These are phyloP conservation scores for Xylaria polymorpha DNA, from an alignment of 2,329 filamentous ascomycete species.

Conservation along the genomic window DNA sequence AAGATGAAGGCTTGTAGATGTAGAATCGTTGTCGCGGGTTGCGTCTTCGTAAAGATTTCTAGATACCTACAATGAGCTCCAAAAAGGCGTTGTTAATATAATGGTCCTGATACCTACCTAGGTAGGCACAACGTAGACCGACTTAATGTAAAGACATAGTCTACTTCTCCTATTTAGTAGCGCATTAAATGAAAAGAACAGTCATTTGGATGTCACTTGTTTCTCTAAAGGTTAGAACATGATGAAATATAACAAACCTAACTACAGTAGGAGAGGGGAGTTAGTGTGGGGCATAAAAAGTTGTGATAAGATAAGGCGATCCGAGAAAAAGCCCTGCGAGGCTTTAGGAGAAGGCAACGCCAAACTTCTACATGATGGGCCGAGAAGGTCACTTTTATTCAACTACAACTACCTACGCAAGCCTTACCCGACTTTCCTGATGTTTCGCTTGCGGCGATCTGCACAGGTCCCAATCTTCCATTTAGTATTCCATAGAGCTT, in stretches of 20 bases:
- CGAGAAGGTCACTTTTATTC: too few relatives aligned
- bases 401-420: too few relatives aligned
- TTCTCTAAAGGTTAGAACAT: not conserved
- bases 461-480: not conserved
- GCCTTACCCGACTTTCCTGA: not conserved
- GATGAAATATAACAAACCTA: too few relatives aligned
- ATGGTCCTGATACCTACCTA: too few relatives aligned
- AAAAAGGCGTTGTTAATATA: too few relatives aligned
- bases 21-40: too few relatives aligned
- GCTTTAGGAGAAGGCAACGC: not conserved
- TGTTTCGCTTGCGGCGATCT: not conserved
- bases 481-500: not conserved
- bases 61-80: too few relatives aligned
- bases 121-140: too few relatives aligned
- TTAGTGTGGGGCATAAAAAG: constrained; percentile 14
- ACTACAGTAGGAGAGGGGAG: too few relatives aligned
- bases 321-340: not conserved
- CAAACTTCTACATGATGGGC: too few relatives aligned
- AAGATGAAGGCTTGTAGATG: too few relatives aligned
- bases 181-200: not conserved
- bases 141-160: not conserved
- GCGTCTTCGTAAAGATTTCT: too few relatives aligned
- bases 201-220: not conserved
- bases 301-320: constrained; percentile 20
- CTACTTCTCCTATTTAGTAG: not conserved